Evolutionary conservation across 2,329 filamentous ascomycete species (phyloP), one percentile per base, ranked within the genome.

Genomic region (Helicocarpus griseus): DNA sequence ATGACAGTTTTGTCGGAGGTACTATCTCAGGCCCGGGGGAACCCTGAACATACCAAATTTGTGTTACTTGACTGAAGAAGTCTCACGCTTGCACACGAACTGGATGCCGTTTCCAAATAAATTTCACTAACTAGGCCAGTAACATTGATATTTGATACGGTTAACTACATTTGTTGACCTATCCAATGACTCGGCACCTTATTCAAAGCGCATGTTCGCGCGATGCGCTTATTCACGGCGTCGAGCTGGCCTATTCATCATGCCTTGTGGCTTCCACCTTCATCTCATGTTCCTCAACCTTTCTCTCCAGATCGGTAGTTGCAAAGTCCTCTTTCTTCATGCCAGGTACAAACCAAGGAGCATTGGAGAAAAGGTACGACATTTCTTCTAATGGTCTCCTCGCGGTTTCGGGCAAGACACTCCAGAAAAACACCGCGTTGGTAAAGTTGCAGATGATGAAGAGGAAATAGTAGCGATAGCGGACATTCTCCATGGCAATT

Each of bases 401-500:
- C 49, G 76, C 77, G 0, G 83, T 87, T 68, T 86, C 83, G 0
- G 83, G 83, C 38, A 86, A 72, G 47, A 86, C 66, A 2, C 76
- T 72, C 74, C 80, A 87, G 72, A 87, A 87, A 70, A 82, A 84
- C 28, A 83, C 26, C 0, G 80, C 80, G 57, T 84, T 84, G 24
- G 80, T 83, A 60, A 85, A 79, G 63, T 87, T 87, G 65, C 83
- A 85, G 29, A 86, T 68, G 50, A 79, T 72, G 62, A 85, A 86
- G 13, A 86, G 61, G 50, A 79, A 70, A 61, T 83, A 84, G 17
- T 17, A 83, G 40, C 64, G 68, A 63, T 76, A 84, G 5, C 76
- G 72, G n/a, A 80, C 70, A 17, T 65, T 65, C 3, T 67, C 65
- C 66, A 85, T 77, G 1, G 79, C 81, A 40, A 81, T 79, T 2